phyloP scores from a whole-genome alignment of 768 basidiomycete species.

The Pleurotus giganteus region DNA sequence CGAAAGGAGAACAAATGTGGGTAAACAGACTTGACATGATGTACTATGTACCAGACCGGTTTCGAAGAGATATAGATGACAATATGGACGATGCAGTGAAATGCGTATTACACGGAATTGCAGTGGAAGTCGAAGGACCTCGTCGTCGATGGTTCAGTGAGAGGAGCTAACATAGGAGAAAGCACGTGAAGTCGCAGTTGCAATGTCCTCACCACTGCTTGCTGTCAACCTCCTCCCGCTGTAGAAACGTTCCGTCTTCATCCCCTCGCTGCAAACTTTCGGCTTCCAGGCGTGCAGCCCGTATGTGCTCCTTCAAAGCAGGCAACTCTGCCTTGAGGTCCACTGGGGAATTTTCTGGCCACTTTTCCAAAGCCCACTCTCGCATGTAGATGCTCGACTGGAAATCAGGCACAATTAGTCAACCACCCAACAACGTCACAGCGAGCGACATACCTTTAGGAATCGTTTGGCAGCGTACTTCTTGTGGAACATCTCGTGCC shows the following conservation, averaged over 20 bases:
- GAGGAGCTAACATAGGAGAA: too few relatives aligned
- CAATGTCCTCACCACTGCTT: not conserved
- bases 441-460: conserved; percentile 60
- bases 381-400: conserved; percentile 83
- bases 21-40: too few relatives aligned
- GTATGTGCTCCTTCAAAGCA: conserved; percentile 55
- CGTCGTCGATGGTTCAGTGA: not conserved
- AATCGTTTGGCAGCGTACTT: conserved; percentile 92
- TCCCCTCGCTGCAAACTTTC: conserved; percentile 17
- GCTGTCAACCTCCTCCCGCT: conserved; percentile 3
- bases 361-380: conserved; percentile 80
- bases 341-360: conserved; percentile 62
- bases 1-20: too few relatives aligned
- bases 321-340: conserved; percentile 59
- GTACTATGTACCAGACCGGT: not conserved
- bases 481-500: conserved; percentile 85
- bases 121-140: not conserved
- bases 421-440: not conserved
- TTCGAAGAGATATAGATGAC: conserved; percentile 2
- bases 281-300: conserved; percentile 26
- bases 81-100: not conserved
- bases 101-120: not conserved
- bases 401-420: not conserved
- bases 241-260: not conserved
- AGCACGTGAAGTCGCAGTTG: not conserved